Base-by-base conservation (phyloP, 108 stramenopile genomes). In the Cyclotella baltica region DNA sequence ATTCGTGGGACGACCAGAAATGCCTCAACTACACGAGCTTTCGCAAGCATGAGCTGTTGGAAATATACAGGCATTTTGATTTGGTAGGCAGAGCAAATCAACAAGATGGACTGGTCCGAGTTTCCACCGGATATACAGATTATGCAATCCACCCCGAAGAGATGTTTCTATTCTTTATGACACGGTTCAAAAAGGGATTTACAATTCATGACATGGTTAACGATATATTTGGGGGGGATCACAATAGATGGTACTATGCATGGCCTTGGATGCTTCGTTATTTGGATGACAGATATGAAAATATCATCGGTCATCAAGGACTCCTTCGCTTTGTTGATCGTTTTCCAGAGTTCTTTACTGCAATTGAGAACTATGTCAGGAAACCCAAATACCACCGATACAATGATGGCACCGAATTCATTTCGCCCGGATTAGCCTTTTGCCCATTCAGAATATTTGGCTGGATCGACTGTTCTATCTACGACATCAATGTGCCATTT, bases 81-180 rank as follows among this genome's bases (percentile, higher is more conserved):
- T 22, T 62, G 3, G 61, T 27, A 2, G 35, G 36, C 33, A 30
- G n/a, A 35, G 61, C 22, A 18, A 9, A 34, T 37, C 31, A 35
- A 20, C 33, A 62, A 11, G 36, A 67, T 67, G 67, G 67, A 0
- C 9, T 18, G 18, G 51, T 67, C 25, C 29, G 47, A 46, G 31
- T 67, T 6, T 33, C 48, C 51, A 67, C 40, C 31, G 47, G 67
- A 19, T 37, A 67, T 28, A 29, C 18, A 20, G 23, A 15, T 5
- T 67, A 48, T 28, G 11, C 6, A 28, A 50, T 67, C 48, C 48
- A 67, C 29, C 67, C 67, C 20, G 67, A 67, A 28, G 67, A 67
- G 23, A 30, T 67, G 25, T 67, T 67, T 48, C 30, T 67, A 3
- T 67, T 67, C 50, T 50, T 67, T 15, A 47, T 67, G 47, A 51